Evolutionary conservation across 164 flowering plant genomes (phyloP).

Genomic region (Magnolia sinica): DNA sequence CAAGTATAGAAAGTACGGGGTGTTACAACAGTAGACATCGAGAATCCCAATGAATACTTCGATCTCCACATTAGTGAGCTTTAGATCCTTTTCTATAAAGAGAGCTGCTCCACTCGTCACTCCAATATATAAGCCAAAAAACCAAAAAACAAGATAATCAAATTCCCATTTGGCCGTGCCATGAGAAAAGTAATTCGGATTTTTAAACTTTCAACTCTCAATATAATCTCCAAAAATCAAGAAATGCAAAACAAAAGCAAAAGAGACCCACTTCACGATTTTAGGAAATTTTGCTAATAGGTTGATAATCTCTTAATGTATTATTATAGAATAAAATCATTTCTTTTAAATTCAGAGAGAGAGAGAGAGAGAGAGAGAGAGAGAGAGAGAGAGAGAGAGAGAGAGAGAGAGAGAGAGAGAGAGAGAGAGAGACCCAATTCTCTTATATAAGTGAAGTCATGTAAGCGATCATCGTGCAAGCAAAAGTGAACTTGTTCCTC

Average conservation of each 20-base stretch:
- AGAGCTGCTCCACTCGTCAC: conserved; percentile 22
- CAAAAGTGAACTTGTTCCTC: conserved; percentile 10
- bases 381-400: not conserved
- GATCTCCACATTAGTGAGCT: conserved; percentile 8
- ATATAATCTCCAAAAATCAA: too few species aligned
- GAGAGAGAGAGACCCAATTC: not conserved
- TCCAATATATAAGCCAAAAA: conserved; percentile 4
- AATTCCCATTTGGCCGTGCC: not conserved
- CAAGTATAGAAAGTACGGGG: too few species aligned
- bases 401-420: too few species aligned
- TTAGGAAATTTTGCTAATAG: too few species aligned
- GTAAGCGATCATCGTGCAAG: conserved; percentile 11
- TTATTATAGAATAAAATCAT: too few species aligned
- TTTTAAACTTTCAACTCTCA: too few species aligned
- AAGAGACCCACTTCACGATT: too few species aligned
- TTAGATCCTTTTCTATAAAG: conserved; percentile 13
- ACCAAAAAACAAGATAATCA: not conserved
- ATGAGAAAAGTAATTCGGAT: not conserved
- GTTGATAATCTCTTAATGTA: too few species aligned
- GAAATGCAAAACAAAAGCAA: too few species aligned
- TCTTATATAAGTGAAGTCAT: conserved; percentile 3
- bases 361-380: too few species aligned
- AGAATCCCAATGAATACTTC: conserved; percentile 14
- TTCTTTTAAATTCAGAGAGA: too few species aligned
- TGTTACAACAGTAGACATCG: conserved; percentile 5